These are phyloP conservation scores for Nymphaea thermarum DNA, from an alignment of 164 flowering plant genomes.

Conservation along the genomic window DNA sequence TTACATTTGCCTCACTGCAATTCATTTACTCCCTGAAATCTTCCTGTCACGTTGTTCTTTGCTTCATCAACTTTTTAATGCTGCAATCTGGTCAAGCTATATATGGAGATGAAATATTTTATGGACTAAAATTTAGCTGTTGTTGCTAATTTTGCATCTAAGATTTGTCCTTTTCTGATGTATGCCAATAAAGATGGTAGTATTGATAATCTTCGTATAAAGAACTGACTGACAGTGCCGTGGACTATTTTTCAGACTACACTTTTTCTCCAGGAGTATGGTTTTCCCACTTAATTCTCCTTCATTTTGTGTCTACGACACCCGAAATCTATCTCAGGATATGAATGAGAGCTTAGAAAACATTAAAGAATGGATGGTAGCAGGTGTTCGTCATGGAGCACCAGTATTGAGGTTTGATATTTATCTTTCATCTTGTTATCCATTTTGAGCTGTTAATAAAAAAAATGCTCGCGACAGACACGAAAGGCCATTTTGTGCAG, in stretches of 20 bases:
- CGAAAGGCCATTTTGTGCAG: constrained; percentile 23
- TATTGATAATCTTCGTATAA: no score
- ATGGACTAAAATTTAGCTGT: no score
- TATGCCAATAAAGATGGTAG: no score
- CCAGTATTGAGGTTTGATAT: constrained; percentile 36
- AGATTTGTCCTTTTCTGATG: no score
- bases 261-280: constrained; percentile 56
- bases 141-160: no score
- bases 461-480: constrained; percentile 14
- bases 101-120: no score
- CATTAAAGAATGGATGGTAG: constrained; percentile 51
- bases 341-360: constrained; percentile 30
- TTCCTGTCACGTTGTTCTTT: no score
- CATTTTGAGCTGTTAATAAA: background rate
- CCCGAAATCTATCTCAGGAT: constrained; percentile 47
- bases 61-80: no score
- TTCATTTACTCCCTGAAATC: no score
- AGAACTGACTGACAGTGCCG: constrained; percentile 30
- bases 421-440: background rate
- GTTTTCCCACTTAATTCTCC: constrained; percentile 48
- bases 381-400: constrained; percentile 64
- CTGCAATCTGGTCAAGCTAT: no score
- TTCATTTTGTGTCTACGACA: constrained; percentile 71
- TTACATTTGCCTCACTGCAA: no score
- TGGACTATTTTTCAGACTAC: no score